A percentile compares a stretch with the other conserved stretches of the same genome.
Evolutionary conservation across 169 alveolate species (phyloP).

Genomic region (Ichthyophthirius multifiliis): DNA sequence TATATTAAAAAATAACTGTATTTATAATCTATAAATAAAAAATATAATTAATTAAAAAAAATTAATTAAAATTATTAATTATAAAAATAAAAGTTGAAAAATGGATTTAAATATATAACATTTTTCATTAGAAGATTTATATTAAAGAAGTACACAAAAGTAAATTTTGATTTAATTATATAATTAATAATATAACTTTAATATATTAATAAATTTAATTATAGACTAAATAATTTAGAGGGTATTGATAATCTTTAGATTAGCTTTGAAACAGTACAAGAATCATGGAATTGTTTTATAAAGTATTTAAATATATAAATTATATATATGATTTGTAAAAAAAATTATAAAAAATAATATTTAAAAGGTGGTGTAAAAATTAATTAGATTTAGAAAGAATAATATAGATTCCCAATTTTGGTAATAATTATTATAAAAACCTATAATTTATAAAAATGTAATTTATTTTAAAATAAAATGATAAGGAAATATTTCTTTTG

Average conservation of each 20-base stretch:
- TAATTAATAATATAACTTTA: neutral
- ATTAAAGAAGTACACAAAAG: neutral
- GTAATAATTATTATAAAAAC: neutral
- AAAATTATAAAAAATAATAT: neutral
- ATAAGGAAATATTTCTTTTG: constrained; percentile 17
- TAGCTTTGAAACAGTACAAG: neutral
- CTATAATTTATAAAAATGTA: no score
- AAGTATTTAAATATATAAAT: neutral
- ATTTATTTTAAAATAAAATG: no score
- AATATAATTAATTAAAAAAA: no score
- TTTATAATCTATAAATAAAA: no score
- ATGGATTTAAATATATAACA: constrained; percentile 13
- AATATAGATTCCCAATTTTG: constrained; percentile 28
- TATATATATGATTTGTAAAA: constrained; percentile 1
- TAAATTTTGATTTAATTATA: neutral
- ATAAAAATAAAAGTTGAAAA: neutral
- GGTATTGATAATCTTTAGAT: neutral
- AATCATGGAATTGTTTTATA: neutral
- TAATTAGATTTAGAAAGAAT: constrained; percentile 39
- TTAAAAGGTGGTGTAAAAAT: constrained; percentile 25
- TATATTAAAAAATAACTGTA: no score
- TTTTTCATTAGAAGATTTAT: neutral
- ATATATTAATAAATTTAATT: neutral
- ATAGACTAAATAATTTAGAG: neutral
- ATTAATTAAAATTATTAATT: no score